Evolutionary conservation across 2,329 filamentous ascomycete species (phyloP), one percentile per base, ranked within the genome.

Genomic region (Orbilia blumenaviensis): DNA sequence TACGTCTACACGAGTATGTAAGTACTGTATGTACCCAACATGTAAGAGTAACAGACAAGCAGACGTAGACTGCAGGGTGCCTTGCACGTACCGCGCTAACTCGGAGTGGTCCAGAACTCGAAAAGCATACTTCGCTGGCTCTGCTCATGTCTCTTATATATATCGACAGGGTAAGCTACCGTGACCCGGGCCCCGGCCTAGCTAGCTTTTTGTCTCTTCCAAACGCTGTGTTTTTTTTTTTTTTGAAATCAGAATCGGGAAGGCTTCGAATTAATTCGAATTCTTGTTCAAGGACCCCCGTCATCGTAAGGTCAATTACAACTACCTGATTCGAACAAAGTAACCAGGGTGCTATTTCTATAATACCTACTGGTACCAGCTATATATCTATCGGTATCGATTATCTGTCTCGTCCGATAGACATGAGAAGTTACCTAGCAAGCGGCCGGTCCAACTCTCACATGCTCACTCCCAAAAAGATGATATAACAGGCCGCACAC

Each of bases 261-360:
- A 52, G 41, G 38, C 38, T 18, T n/a, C n/a, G n/a, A n/a, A n/a
- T n/a, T n/a, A n/a, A n/a, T n/a, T n/a, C n/a, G n/a, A n/a, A n/a
- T n/a, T n/a, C n/a, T n/a, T n/a, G n/a, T 52, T 61, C 50, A 10
- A 44, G 34, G 56, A n/a, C n/a, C n/a, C n/a, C 66, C 66, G 66
- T 69, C 38, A 27, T 62, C n/a, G 66, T 56, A 69, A 62, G 66
- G 66, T 44, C 56, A 54, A 69, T 69, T 67, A 48, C 63, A n/a
- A n/a, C 63, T 58, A 50, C 36, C 58, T 67, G 29, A 44, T 23
- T n/a, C n/a, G n/a, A n/a, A n/a, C n/a, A n/a, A n/a, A n/a, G 21
- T 16, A 23, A 23, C 48, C 27, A 9, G 48, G 48, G 48, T 54
- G 9, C 18, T 23, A n/a, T n/a, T n/a, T n/a, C n/a, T n/a, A n/a